Evolutionary conservation across 2,329 filamentous ascomycete species (phyloP), one percentile per base, ranked within the genome.

Genomic region (Orbilia quercus): DNA sequence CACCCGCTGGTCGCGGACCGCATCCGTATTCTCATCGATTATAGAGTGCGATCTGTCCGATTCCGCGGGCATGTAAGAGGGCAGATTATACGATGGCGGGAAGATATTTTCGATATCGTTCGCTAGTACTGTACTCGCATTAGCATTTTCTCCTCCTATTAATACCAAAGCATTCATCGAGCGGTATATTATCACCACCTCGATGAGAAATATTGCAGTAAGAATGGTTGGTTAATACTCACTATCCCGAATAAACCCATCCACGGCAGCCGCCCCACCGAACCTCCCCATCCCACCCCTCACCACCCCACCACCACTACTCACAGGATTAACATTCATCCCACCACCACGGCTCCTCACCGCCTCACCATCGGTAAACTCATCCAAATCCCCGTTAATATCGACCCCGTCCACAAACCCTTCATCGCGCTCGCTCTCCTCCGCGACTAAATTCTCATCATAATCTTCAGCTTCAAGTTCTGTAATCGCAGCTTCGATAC

Each of bases 1-100:
- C 45, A 12, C 12, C 2, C 50, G 20, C 9, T 28, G 11, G 16
- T 40, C 12, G 9, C 1, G 20, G 16, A 44, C 47, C 14, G 57
- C 7, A n/a, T n/a, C n/a, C 0, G 50, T 50, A 18, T 31, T 51
- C 25, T 65, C 51, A 44, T 65, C 51, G n/a, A 65, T 50, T 5
- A 65, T n/a, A 1, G 62, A 65, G 28, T 57, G 31, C 7, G 51
- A 50, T 5, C 38, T 36, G 25, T 55, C 50, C 6, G 44, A 44
- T n/a, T 22, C 14, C 23, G n/a, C n/a, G n/a, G n/a, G n/a, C n/a
- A n/a, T 12, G 28, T 12, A 16, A 16, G 3, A 3, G 36, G 36
- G 4, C 14, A 40, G 6, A 5, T 12, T 4, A 40, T 40, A 47
- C 9, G 6, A 47, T 25, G 14, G 44, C 7, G 16, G 22, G 22